A percentile compares a stretch with the other conserved stretches of the same genome.
phyloP scores from a whole-genome alignment of 306 rosid species.

The Abrus pulchellus region DNA sequence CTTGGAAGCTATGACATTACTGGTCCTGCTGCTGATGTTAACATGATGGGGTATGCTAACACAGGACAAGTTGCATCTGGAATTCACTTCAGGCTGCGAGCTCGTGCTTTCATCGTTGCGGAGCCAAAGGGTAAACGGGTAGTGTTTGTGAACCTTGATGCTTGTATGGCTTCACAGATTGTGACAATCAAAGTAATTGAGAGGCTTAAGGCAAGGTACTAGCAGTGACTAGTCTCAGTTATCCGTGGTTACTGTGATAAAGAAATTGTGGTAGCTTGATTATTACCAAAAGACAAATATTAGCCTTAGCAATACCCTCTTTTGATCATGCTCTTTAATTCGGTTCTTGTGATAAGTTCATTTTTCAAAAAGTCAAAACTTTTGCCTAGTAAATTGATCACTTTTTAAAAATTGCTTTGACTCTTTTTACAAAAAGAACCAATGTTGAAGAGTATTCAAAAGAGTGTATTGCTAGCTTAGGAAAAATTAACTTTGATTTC shows the following conservation, averaged over 20 bases:
- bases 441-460: no score
- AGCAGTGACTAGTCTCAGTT: conserved; percentile 12
- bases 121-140: conserved; percentile 77
- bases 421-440: no score
- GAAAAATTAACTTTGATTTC: background rate
- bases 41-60: conserved; percentile 96
- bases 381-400: no score
- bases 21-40: conserved; percentile 97
- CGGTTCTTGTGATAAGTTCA: no score
- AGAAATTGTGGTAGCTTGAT: conserved; percentile 22
- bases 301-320: no score
- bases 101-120: conserved; percentile 85
- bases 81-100: conserved; percentile 80
- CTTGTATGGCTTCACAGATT: conserved; percentile 93
- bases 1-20: conserved; percentile 93
- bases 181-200: conserved; percentile 80
- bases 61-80: conserved; percentile 76
- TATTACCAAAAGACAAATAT: no score
- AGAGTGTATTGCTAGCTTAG: no score
- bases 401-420: no score
- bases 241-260: conserved; percentile 27
- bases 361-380: no score
- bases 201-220: conserved; percentile 86
- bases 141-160: conserved; percentile 92
- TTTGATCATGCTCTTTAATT: no score